Conservation (phyloP, 768 basidiomycete genomes). For the Imleria badia region DNA sequence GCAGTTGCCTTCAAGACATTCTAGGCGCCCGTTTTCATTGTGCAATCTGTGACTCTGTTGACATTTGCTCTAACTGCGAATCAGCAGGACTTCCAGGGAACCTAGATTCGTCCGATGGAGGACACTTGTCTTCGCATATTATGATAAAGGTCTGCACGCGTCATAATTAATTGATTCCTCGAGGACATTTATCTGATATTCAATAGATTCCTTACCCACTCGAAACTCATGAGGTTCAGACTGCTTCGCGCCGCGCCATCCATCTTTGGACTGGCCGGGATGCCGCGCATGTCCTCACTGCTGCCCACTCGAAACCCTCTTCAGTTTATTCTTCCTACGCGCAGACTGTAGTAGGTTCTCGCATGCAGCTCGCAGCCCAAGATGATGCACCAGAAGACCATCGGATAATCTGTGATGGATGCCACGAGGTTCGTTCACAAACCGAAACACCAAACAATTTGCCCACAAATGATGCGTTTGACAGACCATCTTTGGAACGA, state of each 20-base stretch:
- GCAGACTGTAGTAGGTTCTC: constrained; percentile 62
- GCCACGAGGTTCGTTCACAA: constrained; percentile 49
- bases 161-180: neutral
- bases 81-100: constrained; percentile 84
- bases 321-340: constrained; percentile 65
- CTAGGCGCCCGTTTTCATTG: constrained; percentile 93
- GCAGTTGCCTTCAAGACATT: constrained; percentile 84
- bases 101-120: constrained; percentile 71
- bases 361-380: constrained; percentile 34
- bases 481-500: constrained; percentile 70
- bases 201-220: constrained; percentile 83
- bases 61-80: constrained; percentile 87
- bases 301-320: constrained; percentile 49
- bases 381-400: constrained; percentile 47
- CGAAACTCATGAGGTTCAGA: constrained; percentile 68
- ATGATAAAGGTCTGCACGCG: constrained; percentile 76
- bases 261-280: constrained; percentile 77
- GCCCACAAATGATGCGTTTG: neutral
- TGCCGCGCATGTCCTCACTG: constrained; percentile 56
- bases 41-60: constrained; percentile 79
- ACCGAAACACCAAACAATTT: neutral
- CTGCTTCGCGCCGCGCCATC: constrained; percentile 71
- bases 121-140: constrained; percentile 84
- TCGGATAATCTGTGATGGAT: constrained; percentile 58
- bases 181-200: constrained; percentile 1